phyloP scores from a whole-genome alignment of 2,329 filamentous ascomycete species.

The Scedosporium apiospermum region DNA sequence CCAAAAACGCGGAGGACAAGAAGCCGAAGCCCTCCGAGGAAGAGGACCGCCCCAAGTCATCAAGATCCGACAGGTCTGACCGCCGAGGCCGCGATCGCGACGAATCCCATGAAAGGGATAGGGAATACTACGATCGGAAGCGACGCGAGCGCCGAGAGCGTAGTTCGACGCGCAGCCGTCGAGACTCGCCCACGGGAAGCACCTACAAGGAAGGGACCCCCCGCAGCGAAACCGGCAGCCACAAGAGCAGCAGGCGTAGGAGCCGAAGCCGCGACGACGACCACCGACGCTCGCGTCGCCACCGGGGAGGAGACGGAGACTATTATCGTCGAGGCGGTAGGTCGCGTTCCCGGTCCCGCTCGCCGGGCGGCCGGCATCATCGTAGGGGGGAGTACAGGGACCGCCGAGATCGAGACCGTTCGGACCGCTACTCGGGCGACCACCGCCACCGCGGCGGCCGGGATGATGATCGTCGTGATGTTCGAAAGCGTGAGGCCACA shows the following conservation, averaged over 20 bases:
- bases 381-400: constrained; percentile 42
- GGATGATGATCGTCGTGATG: constrained; percentile 34
- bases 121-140: constrained; percentile 41
- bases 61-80: constrained; percentile 27
- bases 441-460: constrained; percentile 36
- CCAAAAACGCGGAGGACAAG: constrained; percentile 47
- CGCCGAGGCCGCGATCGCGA: constrained; percentile 43
- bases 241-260: constrained; percentile 73
- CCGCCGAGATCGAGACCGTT: constrained; percentile 40
- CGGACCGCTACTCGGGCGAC: constrained; percentile 34
- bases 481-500: constrained; percentile 40
- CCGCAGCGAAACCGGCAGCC: constrained; percentile 67
- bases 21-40: constrained; percentile 40
- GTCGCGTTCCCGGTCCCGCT: constrained; percentile 62
- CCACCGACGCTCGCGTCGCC: constrained; percentile 62
- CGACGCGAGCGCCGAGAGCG: constrained; percentile 45
- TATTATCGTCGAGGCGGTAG: constrained; percentile 52
- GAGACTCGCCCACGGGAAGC: constrained; percentile 36
- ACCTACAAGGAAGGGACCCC: constrained; percentile 55
- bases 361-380: constrained; percentile 52
- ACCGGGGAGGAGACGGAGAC: constrained; percentile 64
- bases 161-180: constrained; percentile 36
- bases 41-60: constrained; percentile 47
- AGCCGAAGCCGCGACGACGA: constrained; percentile 72
- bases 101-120: constrained; percentile 45